phyloP scores from a whole-genome alignment of 257 asterid species.

The Sherardia arvensis region DNA sequence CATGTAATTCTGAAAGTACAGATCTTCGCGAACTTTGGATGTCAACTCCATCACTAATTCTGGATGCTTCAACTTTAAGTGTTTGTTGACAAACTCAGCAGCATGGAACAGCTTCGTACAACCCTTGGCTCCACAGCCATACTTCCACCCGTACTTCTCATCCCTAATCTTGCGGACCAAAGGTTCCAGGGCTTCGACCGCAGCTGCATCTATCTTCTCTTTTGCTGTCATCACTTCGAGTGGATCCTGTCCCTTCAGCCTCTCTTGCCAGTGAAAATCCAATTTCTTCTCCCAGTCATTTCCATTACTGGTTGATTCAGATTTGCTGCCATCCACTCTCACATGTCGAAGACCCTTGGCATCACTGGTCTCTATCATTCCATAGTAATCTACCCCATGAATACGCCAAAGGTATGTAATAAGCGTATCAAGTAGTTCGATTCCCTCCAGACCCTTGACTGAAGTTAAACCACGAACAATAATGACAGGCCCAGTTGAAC shows the following conservation, averaged over 20 bases:
- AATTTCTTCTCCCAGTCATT: constrained; percentile 79
- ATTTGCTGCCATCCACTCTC: constrained; percentile 53
- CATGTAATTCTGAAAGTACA: constrained; percentile 89
- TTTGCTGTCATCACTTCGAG: constrained; percentile 86
- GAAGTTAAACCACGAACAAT: constrained; percentile 71
- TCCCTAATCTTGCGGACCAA: constrained; percentile 91
- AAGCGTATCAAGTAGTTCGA: constrained; percentile 86
- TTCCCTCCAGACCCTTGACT: constrained; percentile 88
- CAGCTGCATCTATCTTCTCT: constrained; percentile 87
- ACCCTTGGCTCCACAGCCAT: constrained; percentile 99
- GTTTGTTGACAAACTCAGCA: constrained; percentile 85
- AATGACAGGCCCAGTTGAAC: constrained; percentile 84
- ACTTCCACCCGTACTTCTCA: constrained; percentile 99
- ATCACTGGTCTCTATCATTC: constrained; percentile 69
- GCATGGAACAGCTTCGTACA: constrained; percentile 99
- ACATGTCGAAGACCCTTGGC: constrained; percentile 89
- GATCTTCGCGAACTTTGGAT: constrained; percentile 82
- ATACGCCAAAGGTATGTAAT: constrained; percentile 95
- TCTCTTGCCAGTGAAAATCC: constrained; percentile 79
- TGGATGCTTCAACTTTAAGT: constrained; percentile 86
- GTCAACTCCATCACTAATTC: constrained; percentile 69
- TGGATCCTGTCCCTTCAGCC: constrained; percentile 83
- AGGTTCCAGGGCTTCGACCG: constrained; percentile 85
- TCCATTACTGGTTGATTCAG: constrained; percentile 45
- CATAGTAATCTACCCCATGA: constrained; percentile 95